phyloP scores from a whole-genome alignment of 1,139 yeast genomes.

The Hansenula sp. region DNA sequence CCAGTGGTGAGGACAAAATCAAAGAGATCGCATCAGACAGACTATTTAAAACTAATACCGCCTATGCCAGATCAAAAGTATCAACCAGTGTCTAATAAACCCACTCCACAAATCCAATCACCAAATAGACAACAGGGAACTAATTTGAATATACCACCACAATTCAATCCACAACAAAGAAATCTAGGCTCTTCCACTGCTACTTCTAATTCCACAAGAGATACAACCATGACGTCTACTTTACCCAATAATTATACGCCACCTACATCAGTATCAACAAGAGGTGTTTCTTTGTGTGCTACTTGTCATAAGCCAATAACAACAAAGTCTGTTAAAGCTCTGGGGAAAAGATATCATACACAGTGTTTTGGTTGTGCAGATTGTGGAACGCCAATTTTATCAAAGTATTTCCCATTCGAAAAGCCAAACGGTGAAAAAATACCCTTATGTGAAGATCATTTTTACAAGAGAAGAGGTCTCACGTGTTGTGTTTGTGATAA shows the following conservation, averaged over 20 bases:
- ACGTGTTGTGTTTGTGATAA: conserved; percentile 81
- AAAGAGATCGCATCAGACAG: conserved; percentile 7
- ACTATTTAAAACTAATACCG: conserved; percentile 19
- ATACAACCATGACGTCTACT: conserved; percentile 1
- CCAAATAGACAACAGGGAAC: no score
- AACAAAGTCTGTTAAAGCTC: conserved; percentile 84
- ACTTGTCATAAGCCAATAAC: conserved; percentile 64
- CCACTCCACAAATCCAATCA: neutral
- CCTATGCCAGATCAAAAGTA: conserved; percentile 13
- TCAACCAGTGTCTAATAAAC: neutral
- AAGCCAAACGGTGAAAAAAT: conserved; percentile 42
- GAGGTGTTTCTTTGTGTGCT: conserved; percentile 41
- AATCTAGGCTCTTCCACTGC: neutral
- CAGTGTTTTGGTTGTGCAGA: conserved; percentile 84
- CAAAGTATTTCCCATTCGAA: conserved; percentile 44
- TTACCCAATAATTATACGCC: conserved; percentile 1
- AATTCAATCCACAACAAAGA: neutral
- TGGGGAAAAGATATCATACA: conserved; percentile 75
- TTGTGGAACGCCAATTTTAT: conserved; percentile 68
- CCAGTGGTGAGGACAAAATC: conserved; percentile 4
- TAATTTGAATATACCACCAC: neutral
- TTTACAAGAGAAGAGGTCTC: conserved; percentile 76
- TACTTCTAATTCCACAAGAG: conserved; percentile 7
- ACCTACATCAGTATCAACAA: conserved; percentile 10
- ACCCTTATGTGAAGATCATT: conserved; percentile 90